Percentiles rank a stretch among this genome's conserved stretches.
phyloP scores from a whole-genome alignment of 2,329 filamentous ascomycete genomes.

The Beauveria bassiana region DNA sequence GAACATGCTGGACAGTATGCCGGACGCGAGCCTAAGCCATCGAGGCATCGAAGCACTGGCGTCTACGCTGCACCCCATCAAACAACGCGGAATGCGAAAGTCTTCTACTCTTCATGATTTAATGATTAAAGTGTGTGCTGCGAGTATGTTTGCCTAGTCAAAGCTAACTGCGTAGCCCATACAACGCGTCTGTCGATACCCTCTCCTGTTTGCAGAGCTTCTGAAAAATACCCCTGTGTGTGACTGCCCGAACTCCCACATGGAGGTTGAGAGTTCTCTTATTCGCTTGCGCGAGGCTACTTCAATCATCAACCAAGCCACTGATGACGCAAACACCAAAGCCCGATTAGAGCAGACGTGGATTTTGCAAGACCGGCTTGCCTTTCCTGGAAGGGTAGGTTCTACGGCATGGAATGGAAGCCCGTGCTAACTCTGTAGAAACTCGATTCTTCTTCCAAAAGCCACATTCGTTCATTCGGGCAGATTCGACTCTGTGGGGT shows the following conservation, averaged over 20 bases:
- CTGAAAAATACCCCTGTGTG: conserved; percentile 74
- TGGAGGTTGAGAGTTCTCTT: conserved; percentile 68
- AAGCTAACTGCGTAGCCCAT: conserved; percentile 56
- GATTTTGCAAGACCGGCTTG: conserved; percentile 73
- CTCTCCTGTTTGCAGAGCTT: conserved; percentile 76
- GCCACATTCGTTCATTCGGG: conserved; percentile 70
- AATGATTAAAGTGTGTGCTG: conserved; percentile 66
- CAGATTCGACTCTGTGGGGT: conserved; percentile 75
- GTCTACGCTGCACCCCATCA: conserved; percentile 63
- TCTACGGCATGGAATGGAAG: too few relatives aligned
- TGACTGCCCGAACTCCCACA: conserved; percentile 78
- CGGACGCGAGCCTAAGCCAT: conserved; percentile 62
- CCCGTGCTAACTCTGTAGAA: conserved; percentile 26
- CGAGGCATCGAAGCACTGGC: conserved; percentile 78
- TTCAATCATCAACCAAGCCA: conserved; percentile 75
- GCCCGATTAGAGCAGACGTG: conserved; percentile 72
- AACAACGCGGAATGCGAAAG: conserved; percentile 60
- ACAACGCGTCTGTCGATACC: conserved; percentile 86
- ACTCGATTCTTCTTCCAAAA: conserved; percentile 46
- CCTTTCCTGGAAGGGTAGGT: conserved; percentile 62
- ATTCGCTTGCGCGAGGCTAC: conserved; percentile 67
- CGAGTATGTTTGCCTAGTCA: background rate
- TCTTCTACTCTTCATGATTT: conserved; percentile 75
- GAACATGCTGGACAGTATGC: conserved; percentile 71
- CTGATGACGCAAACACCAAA: conserved; percentile 64